Base-by-base conservation (phyloP, 2,329 filamentous ascomycete species). In the Colletotrichum higginsianum region DNA sequence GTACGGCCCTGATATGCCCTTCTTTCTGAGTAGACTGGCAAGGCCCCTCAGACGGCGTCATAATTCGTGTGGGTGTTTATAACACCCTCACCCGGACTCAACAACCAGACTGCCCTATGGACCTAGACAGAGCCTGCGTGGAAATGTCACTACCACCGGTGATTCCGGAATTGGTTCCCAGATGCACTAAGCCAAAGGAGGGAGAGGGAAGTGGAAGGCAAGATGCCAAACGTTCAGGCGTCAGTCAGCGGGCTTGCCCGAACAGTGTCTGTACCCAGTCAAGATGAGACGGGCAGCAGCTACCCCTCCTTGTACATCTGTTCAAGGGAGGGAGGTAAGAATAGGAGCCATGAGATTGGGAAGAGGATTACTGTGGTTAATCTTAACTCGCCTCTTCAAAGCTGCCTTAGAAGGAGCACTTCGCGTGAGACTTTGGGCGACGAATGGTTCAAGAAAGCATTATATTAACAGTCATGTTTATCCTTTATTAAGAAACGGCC, bases 361-460 rank as follows among this genome's bases (percentile, higher is more conserved):
- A 7, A 15, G 26, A 56, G 12, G 16, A 18, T 15, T 23, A 30
- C 7, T 18, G n/a, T 13, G 35, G 13, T 18, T 40, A 3, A n/a
- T 15, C 2, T 16, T 11, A 16, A 13, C 8, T 23, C 35, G 3
- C 11, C 18, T 55, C 13, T n/a, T 15, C 18, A 16, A 40, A 35
- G 8, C 2, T 15, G n/a, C 3, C 7, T 2, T 4, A 5, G 2
- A 0, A 40, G 21, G n/a, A 9, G 9, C 35, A 38, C 15, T 16
- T 42, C 35, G 15, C n/a, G 4, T 6, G 4, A n/a, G 2, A 18
- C 1, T 3, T 26, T 13, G 12, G 6, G 23, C 5, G 40, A 7
- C 1, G 1, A 1, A 16, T 26, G 23, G 15, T 4, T 12, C 18
- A 12, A 5, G 4, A 47, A 15, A 18, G 3, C 23, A 21, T n/a